Conservation (phyloP, 768 basidiomycete genomes). For the Leccinum subgranulosum region DNA sequence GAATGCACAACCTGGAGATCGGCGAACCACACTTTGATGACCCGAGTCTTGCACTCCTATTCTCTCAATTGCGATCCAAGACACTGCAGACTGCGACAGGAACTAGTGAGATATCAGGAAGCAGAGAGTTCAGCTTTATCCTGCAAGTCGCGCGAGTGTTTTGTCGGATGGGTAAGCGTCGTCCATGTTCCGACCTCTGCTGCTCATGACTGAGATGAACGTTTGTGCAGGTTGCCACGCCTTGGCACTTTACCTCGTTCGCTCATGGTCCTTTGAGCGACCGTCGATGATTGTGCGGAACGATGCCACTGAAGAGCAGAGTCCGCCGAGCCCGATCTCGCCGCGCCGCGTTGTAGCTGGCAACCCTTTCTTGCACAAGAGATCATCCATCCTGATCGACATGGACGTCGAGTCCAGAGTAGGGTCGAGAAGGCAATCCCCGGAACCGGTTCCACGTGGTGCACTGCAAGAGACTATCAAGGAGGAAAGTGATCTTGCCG, state of each 20-base stretch:
- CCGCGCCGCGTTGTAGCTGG: conserved; percentile 47
- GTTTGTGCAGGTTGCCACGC: conserved; percentile 75
- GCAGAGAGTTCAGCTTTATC: conserved; percentile 92
- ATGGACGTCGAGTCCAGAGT: conserved; percentile 73
- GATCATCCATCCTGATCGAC: conserved; percentile 82
- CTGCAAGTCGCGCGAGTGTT: conserved; percentile 92
- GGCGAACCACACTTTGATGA: conserved; percentile 91
- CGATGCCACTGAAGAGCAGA: conserved; percentile 3
- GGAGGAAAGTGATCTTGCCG: conserved; percentile 56
- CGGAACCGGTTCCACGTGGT: conserved; percentile 29
- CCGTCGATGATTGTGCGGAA: conserved; percentile 47
- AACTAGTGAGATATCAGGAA: conserved; percentile 84
- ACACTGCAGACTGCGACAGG: conserved; percentile 93
- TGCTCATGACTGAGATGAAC: background rate
- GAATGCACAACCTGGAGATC: conserved; percentile 58
- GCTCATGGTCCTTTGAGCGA: conserved; percentile 88
- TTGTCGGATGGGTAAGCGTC: conserved; percentile 81
- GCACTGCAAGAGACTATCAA: conserved; percentile 32
- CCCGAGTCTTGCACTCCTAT: conserved; percentile 86
- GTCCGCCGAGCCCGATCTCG: conserved; percentile 42
- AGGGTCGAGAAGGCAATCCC: conserved; percentile 54
- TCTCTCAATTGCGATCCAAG: conserved; percentile 85
- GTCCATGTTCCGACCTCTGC: background rate
- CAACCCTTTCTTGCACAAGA: conserved; percentile 53
- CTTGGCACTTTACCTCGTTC: conserved; percentile 86